Conservation (phyloP, 805 yeast genomes). For the Candida silvicultrix region DNA sequence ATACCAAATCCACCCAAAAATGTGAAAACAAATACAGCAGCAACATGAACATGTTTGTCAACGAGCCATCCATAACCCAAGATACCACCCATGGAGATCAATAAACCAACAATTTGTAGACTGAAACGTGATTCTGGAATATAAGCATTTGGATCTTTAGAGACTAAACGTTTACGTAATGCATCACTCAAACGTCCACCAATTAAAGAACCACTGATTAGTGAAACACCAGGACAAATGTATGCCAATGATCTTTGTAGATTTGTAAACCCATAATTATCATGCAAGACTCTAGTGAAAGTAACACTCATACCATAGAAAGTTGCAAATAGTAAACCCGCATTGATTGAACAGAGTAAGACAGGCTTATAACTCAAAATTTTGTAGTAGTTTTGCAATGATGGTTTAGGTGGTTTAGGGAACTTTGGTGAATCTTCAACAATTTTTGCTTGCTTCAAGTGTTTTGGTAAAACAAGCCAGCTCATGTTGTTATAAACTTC, state of each 20-base stretch:
- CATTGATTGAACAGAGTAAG: slow-evolving; percentile 36
- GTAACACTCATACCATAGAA: slow-evolving; percentile 50
- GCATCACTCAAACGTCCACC: slow-evolving; percentile 45
- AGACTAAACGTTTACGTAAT: slow-evolving; percentile 24
- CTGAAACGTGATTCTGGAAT: slow-evolving; percentile 42
- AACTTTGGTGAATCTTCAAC: slow-evolving; percentile 19
- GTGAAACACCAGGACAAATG: slow-evolving; percentile 45
- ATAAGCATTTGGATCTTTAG: slow-evolving; percentile 22
- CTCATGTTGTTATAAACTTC: slow-evolving; percentile 17
- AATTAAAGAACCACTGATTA: slow-evolving; percentile 40
- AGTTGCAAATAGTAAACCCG: slow-evolving; percentile 46
- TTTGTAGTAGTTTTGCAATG: slow-evolving; percentile 28
- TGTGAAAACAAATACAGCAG: slow-evolving; percentile 34
- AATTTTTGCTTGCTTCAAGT: slow-evolving; percentile 20
- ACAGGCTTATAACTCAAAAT: slow-evolving; percentile 38
- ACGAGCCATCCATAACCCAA: slow-evolving; percentile 50
- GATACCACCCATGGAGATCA: slow-evolving; percentile 36
- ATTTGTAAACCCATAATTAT: slow-evolving; percentile 29
- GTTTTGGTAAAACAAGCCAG: slow-evolving; percentile 25
- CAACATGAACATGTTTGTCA: slow-evolving; percentile 31
- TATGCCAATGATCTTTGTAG: slow-evolving; percentile 39
- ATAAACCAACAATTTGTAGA: slow-evolving; percentile 37
- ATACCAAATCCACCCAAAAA: slow-evolving; percentile 46
- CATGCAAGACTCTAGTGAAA: slow-evolving; percentile 33
- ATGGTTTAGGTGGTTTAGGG: slow-evolving; percentile 42